Evolutionary conservation across 2,329 filamentous ascomycete genomes (phyloP), one percentile per base, ranked within the genome.

Genomic region (Pyrenochaeta sp.): DNA sequence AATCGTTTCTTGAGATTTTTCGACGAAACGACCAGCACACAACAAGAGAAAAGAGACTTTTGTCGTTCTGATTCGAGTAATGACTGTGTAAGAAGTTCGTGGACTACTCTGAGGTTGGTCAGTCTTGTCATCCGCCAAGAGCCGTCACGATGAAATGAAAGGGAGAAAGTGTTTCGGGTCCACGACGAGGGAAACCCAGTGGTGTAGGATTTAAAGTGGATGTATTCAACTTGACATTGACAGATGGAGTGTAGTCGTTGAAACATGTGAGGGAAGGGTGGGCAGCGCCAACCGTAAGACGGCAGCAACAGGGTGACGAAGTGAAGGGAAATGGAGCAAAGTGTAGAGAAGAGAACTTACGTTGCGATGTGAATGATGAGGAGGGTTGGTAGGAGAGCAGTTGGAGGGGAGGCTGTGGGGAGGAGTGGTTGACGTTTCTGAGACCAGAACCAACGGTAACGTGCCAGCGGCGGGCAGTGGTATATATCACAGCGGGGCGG

Each of bases 401-500:
- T 19, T 38, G 30, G 48, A 44, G 45, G 29, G 34, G 42, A 31
- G 7, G 30, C 41, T 46, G 53, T 48, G 30, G 37, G 48, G 35
- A 23, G 17, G 28, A 30, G 44, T 51, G 39, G 51, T 55, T 35
- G 45, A 51, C 32, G 51, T 53, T n/a, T 37, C 45, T 50, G 48
- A 43, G 40, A 47, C 34, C 35, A 45, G 54, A 51, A 39, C 58
- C 60, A 61, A 54, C 37, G 59, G 60, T 64, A 61, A 60, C 51
- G 53, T 56, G 55, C 53, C 48, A 62, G 56, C 50, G 54, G 53
- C 61, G 52, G 53, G 50, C 51, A 48, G 37, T 45, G 59, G 65
- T 68, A 69, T 69, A 70, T 69, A 67, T 57, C 49, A 55, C 39
- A 56, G 55, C 52, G 54, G 57, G 45, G 64, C 55, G 57, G 57